Base-by-base conservation (phyloP, 2,329 filamentous ascomycete genomes). In the Nemania sp. region DNA sequence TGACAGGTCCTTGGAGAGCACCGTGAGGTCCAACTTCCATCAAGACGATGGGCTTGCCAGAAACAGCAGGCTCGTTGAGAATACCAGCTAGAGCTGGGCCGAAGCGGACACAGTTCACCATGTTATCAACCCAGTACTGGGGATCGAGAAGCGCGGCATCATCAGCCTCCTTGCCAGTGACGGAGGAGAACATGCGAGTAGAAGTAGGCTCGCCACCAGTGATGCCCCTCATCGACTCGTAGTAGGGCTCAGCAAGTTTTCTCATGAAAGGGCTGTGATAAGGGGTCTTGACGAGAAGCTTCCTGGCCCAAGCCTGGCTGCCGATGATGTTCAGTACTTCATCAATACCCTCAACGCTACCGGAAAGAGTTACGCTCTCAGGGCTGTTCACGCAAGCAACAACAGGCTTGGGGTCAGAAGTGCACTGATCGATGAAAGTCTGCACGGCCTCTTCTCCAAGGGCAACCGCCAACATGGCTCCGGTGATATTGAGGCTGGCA, bases 211-310 rank as follows among this genome's bases (percentile, higher is more conserved):
- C 42, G 17, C 55, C 54, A 24, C 50, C 40, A 24, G 49, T 54
- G 42, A 64, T 64, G 47, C 50, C 61, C 54, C 49, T 58, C 63
- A 60, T 63, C 31, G 56, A 69, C 45, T 63, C 61, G 22, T 64
- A 57, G 48, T 75, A 74, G 11, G 66, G 64, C 28, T 69, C 67
- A 1, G 65, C 68, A 11, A 71, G 60, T 17, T 66, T 63, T 20
- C 67, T 61, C 72, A 76, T 75, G 53, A 73, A 72, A 24, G 68
- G 68, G 0, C 73, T 75, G 61, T 78, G 76, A 54, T 76, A 78
- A 0, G 76, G 75, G 2, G 66, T 71, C 45, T 74, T 72, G 15
- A 76, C 73, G 4, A 66, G 68, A 6, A 75, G 66, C 15, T 68
- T 66, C 6, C 75, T 62, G 3, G 66, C 73, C 60, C 69, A 63